Percentiles rank a stretch among this genome's conserved stretches.
Conservation (phyloP, 2,329 filamentous ascomycete genomes). For the Diaporthe sp. region DNA sequence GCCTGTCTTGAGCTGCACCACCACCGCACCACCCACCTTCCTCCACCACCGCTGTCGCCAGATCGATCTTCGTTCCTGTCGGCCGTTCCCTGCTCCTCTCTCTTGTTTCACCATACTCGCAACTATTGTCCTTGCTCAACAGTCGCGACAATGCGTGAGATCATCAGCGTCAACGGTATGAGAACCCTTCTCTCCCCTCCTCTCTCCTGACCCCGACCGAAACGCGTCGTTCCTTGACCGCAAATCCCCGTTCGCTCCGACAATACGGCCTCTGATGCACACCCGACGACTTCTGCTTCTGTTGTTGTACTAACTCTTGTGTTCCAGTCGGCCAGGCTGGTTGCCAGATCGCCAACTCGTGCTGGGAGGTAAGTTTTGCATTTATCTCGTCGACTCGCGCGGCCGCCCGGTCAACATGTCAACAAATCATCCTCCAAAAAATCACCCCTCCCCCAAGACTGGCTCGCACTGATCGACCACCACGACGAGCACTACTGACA, state of each 20-base stretch:
- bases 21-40: conserved; percentile 23
- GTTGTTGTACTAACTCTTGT: conserved; percentile 66
- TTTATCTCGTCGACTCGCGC: conserved; percentile 34
- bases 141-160: conserved; percentile 90
- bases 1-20: conserved; percentile 35
- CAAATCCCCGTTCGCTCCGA: conserved; percentile 48
- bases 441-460: conserved; percentile 2
- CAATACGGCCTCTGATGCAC: conserved; percentile 43
- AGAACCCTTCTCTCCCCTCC: conserved; percentile 45
- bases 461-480: conserved; percentile 37
- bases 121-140: conserved; percentile 43
- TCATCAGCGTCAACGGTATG: conserved; percentile 99
- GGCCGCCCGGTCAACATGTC: conserved; percentile 40
- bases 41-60: conserved; percentile 37
- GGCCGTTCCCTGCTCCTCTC: conserved; percentile 48
- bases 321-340: conserved; percentile 95
- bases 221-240: conserved; percentile 55
- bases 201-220: conserved; percentile 49
- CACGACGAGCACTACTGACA: conserved; percentile 48
- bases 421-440: conserved; percentile 37
- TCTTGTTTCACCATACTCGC: conserved; percentile 47
- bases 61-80: conserved; percentile 46
- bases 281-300: conserved; percentile 34
- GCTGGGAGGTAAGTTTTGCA: conserved; percentile 92
- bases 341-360: conserved; percentile 99